A percentile compares a stretch with the other conserved stretches of the same genome.
phyloP scores from a whole-genome alignment of 208 protist species.

The Leishmania martiniquensis region DNA sequence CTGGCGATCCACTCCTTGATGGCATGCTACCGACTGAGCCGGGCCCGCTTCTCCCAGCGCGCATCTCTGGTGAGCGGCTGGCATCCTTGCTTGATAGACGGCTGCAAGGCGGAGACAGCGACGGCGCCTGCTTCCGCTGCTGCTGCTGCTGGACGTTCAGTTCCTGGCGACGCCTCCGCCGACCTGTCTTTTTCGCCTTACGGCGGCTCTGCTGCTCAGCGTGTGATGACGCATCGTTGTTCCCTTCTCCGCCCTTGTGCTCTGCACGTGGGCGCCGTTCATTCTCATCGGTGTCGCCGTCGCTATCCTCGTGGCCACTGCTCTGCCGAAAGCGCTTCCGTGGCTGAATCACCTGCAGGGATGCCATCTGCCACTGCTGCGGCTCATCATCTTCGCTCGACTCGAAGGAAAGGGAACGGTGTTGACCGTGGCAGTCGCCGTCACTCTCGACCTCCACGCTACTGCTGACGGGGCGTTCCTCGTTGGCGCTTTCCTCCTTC shows the following conservation, averaged over 20 bases:
- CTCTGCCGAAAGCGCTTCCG: not conserved
- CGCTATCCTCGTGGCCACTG: not conserved
- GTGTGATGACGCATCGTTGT: not conserved
- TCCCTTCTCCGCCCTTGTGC: conserved; percentile 1
- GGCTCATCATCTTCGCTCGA: conserved; percentile 8
- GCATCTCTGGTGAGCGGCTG: conserved; percentile 17
- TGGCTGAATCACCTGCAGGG: not conserved
- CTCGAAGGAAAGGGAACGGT: not conserved
- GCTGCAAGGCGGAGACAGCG: conserved; percentile 2
- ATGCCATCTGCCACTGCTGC: conserved; percentile 1
- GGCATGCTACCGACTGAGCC: conserved; percentile 6
- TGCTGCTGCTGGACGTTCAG: conserved; percentile 10
- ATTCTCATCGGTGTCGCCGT: not conserved
- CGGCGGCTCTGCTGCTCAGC: conserved; percentile 9
- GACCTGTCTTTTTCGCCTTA: conserved; percentile 27
- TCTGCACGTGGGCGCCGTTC: not conserved
- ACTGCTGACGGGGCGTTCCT: not conserved
- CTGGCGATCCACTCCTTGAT: conserved; percentile 14
- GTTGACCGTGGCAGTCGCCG: not conserved
- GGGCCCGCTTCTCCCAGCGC: not conserved
- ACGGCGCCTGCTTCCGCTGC: conserved; percentile 3
- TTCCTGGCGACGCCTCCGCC: conserved; percentile 23
- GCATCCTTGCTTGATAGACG: conserved; percentile 1
- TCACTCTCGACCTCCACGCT: not conserved
- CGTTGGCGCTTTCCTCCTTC: not conserved